Evolutionary conservation across 257 asterid species (phyloP), one percentile per base, ranked within the genome.

Genomic region (Rhazya stricta): DNA sequence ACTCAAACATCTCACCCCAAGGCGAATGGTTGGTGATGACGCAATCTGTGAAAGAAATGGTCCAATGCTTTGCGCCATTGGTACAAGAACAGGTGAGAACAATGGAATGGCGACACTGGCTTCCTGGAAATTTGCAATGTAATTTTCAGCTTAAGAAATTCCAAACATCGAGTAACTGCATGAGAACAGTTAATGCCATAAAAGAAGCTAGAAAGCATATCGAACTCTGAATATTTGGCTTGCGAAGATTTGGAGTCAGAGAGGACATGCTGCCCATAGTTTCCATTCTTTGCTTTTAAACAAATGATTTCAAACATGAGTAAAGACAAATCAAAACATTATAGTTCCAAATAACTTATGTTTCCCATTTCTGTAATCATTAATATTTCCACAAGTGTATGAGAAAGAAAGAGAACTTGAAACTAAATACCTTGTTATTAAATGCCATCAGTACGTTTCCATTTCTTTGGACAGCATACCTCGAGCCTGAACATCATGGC

Each of bases 401-500:
- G 32, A 32, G 13, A 43, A 72, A 72, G 58, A 37, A 80, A 62
- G 8, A 73, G 43, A 75, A 69, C 73, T 51, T 41, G 43, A 9
- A 41, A 70, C 37, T 53, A 41, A 16, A 70, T 83, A 93, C 98
- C 98, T 91, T 93, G 83, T 87, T 91, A 81, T 93, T 91, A 84
- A 91, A 93, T 54, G 98, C 88, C 96, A 93, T 90, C 69, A 91
- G 74, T 72, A 93, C 84, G 81, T 93, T 93, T 75, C 98, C 98
- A 73, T 81, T 91, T 76, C 96, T 87, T 78, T 89, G 91, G 79
- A 93, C 96, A 72, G 98, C 98, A 82, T 91, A 93, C 74, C 98
- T 90, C 69, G 98, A 86, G 70, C 98, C 98, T 93, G 90, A 78
- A 71, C 76, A 87, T 42, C 69, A 81, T 73, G 76, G 78, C 60